phyloP scores from a whole-genome alignment of 2,329 filamentous ascomycete genomes.

The Zymoseptoria passerinii region DNA sequence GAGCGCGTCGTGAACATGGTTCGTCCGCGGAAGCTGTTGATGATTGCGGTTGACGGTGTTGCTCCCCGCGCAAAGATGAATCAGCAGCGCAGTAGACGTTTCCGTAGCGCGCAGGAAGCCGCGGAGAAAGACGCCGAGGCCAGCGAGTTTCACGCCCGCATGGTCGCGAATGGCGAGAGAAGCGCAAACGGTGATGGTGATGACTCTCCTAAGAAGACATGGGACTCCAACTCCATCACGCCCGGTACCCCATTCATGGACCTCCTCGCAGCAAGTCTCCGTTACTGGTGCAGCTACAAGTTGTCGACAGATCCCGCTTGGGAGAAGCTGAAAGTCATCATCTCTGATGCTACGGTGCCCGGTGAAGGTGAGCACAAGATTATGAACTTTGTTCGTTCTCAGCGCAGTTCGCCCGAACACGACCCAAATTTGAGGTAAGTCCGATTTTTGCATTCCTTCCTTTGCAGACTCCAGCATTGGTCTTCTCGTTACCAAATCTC shows the following conservation, averaged over 20 bases:
- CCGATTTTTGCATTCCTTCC: slow-evolving; percentile 1
- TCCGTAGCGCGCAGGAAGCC: slow-evolving; percentile 88
- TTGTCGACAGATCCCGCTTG: slow-evolving; percentile 93
- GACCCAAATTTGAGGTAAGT: slow-evolving; percentile 69
- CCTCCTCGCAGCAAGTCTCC: slow-evolving; percentile 76
- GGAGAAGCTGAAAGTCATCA: slow-evolving; percentile 94
- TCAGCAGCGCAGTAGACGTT: slow-evolving; percentile 91
- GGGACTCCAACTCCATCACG: slow-evolving; percentile 83
- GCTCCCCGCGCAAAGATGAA: slow-evolving; percentile 99
- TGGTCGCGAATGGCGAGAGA: slow-evolving; percentile 56
- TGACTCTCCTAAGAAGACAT: slow-evolving; percentile 69
- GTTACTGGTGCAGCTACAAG: slow-evolving; percentile 97
- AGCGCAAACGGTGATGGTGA: slow-evolving; percentile 21
- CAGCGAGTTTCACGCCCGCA: slow-evolving; percentile 73
- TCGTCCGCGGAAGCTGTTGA: slow-evolving; percentile 84
- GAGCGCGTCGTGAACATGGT: slow-evolving; percentile 98
- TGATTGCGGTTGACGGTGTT: slow-evolving; percentile 98
- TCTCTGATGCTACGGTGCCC: slow-evolving; percentile 94
- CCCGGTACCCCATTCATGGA: slow-evolving; percentile 99
- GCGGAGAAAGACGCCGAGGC: slow-evolving; percentile 90
- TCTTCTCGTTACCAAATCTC: slow-evolving; percentile 7
- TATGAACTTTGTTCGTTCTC: slow-evolving; percentile 94
- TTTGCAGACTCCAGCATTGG: slow-evolving; percentile 8
- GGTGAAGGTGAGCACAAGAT: slow-evolving; percentile 99
- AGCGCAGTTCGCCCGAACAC: slow-evolving; percentile 81